These are phyloP conservation scores for Globisporangium radiosum DNA, from an alignment of 352 stramenopile genomes.

Conservation along the genomic window DNA sequence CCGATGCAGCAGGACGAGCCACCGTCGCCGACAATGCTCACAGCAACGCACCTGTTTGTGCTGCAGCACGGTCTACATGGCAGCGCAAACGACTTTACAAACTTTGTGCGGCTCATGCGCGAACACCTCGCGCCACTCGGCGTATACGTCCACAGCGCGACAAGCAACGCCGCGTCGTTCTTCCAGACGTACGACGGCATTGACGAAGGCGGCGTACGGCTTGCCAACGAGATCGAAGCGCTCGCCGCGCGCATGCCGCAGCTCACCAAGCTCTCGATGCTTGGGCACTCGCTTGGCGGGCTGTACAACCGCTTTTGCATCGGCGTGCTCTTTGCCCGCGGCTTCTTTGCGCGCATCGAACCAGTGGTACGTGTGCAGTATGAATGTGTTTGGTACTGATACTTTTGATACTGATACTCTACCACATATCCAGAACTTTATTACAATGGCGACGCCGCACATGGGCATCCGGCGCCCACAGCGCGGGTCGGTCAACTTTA, in stretches of 20 bases:
- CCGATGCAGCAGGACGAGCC: not conserved
- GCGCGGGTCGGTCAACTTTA: constrained; percentile 47
- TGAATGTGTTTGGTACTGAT: not conserved
- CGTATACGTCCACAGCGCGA: constrained; percentile 37
- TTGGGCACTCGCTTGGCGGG: constrained; percentile 74
- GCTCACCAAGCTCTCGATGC: constrained; percentile 60
- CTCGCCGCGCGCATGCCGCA: constrained; percentile 52
- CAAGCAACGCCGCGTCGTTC: constrained; percentile 46
- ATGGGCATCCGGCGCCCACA: constrained; percentile 62
- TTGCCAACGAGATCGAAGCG: constrained; percentile 61
- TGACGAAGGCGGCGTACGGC: constrained; percentile 49
- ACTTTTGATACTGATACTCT: too few relatives aligned
- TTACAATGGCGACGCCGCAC: constrained; percentile 72
- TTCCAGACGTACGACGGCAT: constrained; percentile 80
- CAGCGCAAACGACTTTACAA: constrained; percentile 52
- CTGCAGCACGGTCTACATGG: constrained; percentile 68
- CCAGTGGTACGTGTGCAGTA: constrained; percentile 33
- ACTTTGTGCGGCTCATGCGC: constrained; percentile 48
- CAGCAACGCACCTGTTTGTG: constrained; percentile 56
- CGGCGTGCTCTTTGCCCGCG: constrained; percentile 47
- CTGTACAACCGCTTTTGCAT: constrained; percentile 79
- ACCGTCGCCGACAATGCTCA: not conserved
- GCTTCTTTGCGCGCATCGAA: constrained; percentile 65
- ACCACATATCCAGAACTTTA: constrained; percentile 50
- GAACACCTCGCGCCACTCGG: constrained; percentile 36